These are phyloP conservation scores for Solanum chiquidenum DNA, from an alignment of 257 asterid genomes.

Conservation along the genomic window DNA sequence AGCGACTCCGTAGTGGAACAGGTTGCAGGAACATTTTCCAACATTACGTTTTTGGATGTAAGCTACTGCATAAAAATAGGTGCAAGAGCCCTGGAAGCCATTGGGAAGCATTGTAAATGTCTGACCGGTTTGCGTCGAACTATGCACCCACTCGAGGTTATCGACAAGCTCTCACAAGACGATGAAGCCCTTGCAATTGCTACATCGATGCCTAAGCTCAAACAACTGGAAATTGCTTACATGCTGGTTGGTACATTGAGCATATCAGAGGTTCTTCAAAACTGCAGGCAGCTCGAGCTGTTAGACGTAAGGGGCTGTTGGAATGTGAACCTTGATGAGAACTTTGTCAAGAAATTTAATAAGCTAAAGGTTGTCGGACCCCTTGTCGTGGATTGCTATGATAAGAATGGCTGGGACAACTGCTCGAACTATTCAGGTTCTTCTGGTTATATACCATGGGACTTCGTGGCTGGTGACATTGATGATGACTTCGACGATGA, in stretches of 20 bases:
- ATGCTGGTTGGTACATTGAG: slow-evolving; percentile 13
- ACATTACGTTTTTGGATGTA: slow-evolving; percentile 23
- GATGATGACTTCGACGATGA: slow-evolving; percentile 15
- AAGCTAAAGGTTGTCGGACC: slow-evolving; percentile 33
- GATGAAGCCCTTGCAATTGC: slow-evolving; percentile 36
- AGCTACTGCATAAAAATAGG: slow-evolving; percentile 30
- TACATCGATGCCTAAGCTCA: slow-evolving; percentile 26
- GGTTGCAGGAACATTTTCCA: slow-evolving; percentile 15
- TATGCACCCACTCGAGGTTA: slow-evolving; percentile 28
- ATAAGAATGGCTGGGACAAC: slow-evolving; percentile 20
- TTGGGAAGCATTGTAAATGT: slow-evolving; percentile 22
- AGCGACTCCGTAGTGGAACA: slow-evolving; percentile 10
- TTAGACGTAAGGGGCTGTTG: slow-evolving; percentile 41
- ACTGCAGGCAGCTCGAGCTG: slow-evolving; percentile 16
- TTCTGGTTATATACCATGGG: slow-evolving; percentile 18
- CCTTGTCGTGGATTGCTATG: slow-evolving; percentile 24
- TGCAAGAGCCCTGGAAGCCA: slow-evolving; percentile 12
- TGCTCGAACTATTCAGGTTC: slow-evolving; percentile 34
- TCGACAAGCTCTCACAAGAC: slow-evolving; percentile 18
- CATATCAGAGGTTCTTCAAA: slow-evolving; percentile 13
- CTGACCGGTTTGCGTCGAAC: slow-evolving; percentile 18
- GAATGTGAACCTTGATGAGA: slow-evolving; percentile 35
- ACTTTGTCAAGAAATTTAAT: slow-evolving; percentile 19
- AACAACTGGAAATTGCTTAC: slow-evolving; percentile 36
- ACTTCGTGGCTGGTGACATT: slow-evolving; percentile 15